Base-by-base conservation (phyloP, 2,329 filamentous ascomycete species). In the Diaporthe sp. region DNA sequence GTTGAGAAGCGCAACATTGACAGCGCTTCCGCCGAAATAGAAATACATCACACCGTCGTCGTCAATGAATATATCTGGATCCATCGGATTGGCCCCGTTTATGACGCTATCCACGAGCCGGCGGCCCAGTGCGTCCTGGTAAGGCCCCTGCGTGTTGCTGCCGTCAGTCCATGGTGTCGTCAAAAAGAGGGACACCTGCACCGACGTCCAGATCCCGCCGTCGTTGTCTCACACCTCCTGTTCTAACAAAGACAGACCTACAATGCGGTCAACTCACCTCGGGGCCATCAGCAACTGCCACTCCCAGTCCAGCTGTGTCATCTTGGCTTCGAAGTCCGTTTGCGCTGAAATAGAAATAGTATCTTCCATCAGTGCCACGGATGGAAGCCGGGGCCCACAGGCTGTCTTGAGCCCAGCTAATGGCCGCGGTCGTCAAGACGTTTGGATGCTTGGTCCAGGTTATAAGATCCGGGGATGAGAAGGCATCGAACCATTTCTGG, bases 401-500 rank as follows among this genome's bases (percentile, higher is more conserved):
- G 0, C 86, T 86, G 72, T 82, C 82, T 4, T 79, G 84, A 8
- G 85, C 86, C 86, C 86, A 88, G 5, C 81, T 77, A 42, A 86
- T 80, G 60, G 81, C 70, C 8, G 78, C 78, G 50, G 80, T 81
- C n/a, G 83, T 85, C 40, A 89, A 79, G 69, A 88, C 82, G 40
- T 82, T 82, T 17, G 81, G 78, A 75, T 88, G 84, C 74, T 86
- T 87, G n/a, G 83, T 86, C 87, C 87, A 89, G 67, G 83, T 80
- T 47, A 87, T 78, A 50, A 89, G 80, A 74, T 89, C 86, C 0
- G 81, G 79, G 17, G 85, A 87, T 1, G 86, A 88, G 79, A 88
- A 89, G 72, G 86, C 86, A 76, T 88, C 86, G 66, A 88, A 82
- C 77, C 85, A 87, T 1, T 85, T 87, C 78, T 89, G 87, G 35